phyloP scores from a whole-genome alignment of 1,284 basidiomycete genomes.

The Naganishia sp. region DNA sequence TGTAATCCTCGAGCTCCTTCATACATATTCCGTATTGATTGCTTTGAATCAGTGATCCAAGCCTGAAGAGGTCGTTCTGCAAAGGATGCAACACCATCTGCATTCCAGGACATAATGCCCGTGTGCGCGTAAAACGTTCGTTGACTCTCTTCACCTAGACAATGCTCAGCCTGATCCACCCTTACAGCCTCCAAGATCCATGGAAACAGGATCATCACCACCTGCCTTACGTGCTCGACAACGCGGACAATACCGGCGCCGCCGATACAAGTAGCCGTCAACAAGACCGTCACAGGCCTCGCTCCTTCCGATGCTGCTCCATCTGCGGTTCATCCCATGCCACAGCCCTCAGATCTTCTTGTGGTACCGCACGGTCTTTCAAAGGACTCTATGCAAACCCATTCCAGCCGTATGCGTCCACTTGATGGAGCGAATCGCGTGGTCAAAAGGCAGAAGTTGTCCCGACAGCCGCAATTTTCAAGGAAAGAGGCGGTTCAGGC shows the following conservation, averaged over 20 bases:
- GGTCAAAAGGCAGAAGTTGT: constrained; percentile 4
- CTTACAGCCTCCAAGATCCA: constrained; percentile 27
- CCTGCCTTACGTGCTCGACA: constrained; percentile 9
- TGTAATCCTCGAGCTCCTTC: neutral
- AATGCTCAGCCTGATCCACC: neutral
- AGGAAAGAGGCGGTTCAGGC: constrained; percentile 5
- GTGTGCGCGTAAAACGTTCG: constrained; percentile 33
- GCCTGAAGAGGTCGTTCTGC: constrained; percentile 36
- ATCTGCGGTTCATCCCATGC: neutral
- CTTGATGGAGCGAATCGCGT: neutral
- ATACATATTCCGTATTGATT: neutral
- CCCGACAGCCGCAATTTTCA: constrained; percentile 1
- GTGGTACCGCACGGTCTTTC: too few relatives aligned
- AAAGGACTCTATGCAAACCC: neutral
- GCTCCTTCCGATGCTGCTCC: neutral
- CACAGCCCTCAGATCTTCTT: too few relatives aligned
- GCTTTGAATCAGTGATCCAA: constrained; percentile 28
- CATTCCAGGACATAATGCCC: constrained; percentile 33
- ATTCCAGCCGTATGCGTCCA: neutral
- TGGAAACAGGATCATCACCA: constrained; percentile 27
- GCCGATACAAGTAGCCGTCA: neutral
- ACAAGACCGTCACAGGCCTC: neutral
- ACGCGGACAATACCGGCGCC: constrained; percentile 25
- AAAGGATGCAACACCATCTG: constrained; percentile 32
- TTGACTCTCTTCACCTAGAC: neutral